Evolutionary conservation across 768 basidiomycete species (phyloP).

Genomic region (Boletus coccyginus): DNA sequence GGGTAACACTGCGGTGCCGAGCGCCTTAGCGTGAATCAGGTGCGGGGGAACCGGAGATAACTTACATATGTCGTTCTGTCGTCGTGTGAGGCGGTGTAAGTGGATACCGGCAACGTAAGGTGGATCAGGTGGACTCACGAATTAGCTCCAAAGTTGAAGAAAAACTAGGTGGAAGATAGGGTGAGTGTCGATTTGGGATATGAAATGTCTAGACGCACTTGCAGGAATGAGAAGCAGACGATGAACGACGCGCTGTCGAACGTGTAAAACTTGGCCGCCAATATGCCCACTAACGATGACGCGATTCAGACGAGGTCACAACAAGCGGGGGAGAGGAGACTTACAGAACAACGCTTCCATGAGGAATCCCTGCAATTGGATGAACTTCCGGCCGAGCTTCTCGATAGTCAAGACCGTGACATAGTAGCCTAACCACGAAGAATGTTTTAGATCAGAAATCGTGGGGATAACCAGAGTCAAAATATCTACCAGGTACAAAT

Average conservation of each 20-base stretch:
- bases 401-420: constrained; percentile 67
- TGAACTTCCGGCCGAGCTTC: constrained; percentile 68
- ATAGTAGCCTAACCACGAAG: constrained; percentile 54
- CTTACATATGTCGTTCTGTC: constrained; percentile 52
- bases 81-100: constrained; percentile 1
- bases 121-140: constrained; percentile 36
- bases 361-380: constrained; percentile 75
- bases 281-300: constrained; percentile 50
- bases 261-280: constrained; percentile 61
- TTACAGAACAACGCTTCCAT: constrained; percentile 65
- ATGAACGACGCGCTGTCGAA: constrained; percentile 62
- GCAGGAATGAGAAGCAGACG: constrained; percentile 68
- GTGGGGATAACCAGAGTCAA: neutral
- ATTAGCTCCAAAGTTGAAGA: constrained; percentile 83
- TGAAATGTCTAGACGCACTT: constrained; percentile 32
- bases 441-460: neutral
- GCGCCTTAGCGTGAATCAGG: neutral
- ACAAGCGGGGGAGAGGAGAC: constrained; percentile 5
- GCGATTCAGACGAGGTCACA: neutral
- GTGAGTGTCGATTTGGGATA: neutral
- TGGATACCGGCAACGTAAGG: neutral
- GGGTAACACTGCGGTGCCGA: constrained; percentile 54
- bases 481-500: constrained; percentile 63
- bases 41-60: neutral
- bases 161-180: constrained; percentile 44